Conservation (phyloP, 805 yeast species). For the Schizosaccharomyces cryophilus region DNA sequence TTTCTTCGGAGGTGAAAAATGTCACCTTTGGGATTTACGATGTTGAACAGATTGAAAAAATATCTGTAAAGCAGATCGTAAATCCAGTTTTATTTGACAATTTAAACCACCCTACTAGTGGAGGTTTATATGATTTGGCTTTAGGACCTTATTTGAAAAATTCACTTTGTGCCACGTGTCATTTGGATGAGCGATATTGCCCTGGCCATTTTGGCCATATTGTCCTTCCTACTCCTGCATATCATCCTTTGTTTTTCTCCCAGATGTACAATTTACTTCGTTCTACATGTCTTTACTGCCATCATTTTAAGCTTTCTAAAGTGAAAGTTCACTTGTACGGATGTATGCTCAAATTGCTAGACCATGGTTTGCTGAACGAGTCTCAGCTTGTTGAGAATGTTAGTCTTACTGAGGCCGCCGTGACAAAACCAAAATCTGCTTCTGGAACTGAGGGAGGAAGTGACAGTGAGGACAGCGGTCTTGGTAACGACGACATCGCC, state of each 20-base stretch:
- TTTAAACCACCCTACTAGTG: constrained; percentile 81
- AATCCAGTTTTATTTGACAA: constrained; percentile 91
- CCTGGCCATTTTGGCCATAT: constrained; percentile 98
- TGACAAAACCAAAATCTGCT: constrained; percentile 15
- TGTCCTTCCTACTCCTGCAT: constrained; percentile 84
- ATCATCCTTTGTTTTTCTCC: constrained; percentile 80
- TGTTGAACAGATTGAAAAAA: constrained; percentile 54
- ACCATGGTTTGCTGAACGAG: constrained; percentile 70
- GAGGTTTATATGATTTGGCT: constrained; percentile 86
- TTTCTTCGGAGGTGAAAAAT: constrained; percentile 76
- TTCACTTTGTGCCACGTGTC: constrained; percentile 66
- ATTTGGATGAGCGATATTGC: constrained; percentile 76
- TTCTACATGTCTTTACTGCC: constrained; percentile 73
- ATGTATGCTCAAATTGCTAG: constrained; percentile 59
- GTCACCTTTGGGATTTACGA: constrained; percentile 79
- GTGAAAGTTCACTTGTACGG: constrained; percentile 50
- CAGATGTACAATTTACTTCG: constrained; percentile 71
- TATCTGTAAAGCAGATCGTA: constrained; percentile 86
- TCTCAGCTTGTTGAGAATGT: constrained; percentile 48
- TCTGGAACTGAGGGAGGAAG: constrained; percentile 20
- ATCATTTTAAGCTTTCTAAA: constrained; percentile 46
- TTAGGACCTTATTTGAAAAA: constrained; percentile 53
- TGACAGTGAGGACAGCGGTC: constrained; percentile 26
- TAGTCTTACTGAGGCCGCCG: constrained; percentile 13
- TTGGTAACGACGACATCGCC: constrained; percentile 16